Percentiles rank a stretch among this genome's conserved stretches.
Conservation (phyloP, 805 yeast genomes). For the Starmerella geochares region DNA sequence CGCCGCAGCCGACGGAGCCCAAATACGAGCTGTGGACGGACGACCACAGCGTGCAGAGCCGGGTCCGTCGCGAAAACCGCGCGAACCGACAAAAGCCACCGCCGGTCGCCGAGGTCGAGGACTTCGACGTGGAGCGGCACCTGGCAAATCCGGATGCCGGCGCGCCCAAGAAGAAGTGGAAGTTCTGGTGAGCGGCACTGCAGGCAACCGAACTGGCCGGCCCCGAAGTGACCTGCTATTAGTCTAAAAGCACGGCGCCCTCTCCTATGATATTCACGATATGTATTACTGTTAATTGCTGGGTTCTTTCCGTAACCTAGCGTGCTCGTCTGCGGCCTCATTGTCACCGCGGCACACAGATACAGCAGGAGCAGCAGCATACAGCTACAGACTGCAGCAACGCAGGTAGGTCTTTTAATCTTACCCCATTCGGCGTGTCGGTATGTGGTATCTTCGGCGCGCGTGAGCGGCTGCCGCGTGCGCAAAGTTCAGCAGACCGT, state of each 20-base stretch:
- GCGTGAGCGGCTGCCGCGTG: too few species aligned
- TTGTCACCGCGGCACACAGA: neutral
- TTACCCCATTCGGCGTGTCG: neutral
- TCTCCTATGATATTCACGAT: conserved; percentile 3
- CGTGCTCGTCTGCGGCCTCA: neutral
- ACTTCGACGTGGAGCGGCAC: conserved; percentile 21
- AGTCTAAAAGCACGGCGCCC: neutral
- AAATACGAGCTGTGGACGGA: conserved; percentile 22
- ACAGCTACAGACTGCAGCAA: neutral
- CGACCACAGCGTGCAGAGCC: conserved; percentile 17
- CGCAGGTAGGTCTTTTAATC: neutral
- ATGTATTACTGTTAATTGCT: conserved; percentile 1
- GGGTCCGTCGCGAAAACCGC: conserved; percentile 21
- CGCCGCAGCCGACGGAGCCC: conserved; percentile 10
- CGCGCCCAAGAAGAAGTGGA: conserved; percentile 17
- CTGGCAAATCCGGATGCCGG: conserved; percentile 5
- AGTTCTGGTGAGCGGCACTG: conserved; percentile 21
- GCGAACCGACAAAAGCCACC: conserved; percentile 18
- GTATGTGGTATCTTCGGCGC: too few species aligned
- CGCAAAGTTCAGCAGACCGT: too few species aligned
- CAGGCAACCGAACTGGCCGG: neutral
- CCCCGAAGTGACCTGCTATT: neutral
- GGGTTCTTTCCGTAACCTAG: neutral
- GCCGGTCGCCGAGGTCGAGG: conserved; percentile 22
- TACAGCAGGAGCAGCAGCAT: neutral